Evolutionary conservation across 768 basidiomycete species (phyloP).

Genomic region (Mycena vulgaris): DNA sequence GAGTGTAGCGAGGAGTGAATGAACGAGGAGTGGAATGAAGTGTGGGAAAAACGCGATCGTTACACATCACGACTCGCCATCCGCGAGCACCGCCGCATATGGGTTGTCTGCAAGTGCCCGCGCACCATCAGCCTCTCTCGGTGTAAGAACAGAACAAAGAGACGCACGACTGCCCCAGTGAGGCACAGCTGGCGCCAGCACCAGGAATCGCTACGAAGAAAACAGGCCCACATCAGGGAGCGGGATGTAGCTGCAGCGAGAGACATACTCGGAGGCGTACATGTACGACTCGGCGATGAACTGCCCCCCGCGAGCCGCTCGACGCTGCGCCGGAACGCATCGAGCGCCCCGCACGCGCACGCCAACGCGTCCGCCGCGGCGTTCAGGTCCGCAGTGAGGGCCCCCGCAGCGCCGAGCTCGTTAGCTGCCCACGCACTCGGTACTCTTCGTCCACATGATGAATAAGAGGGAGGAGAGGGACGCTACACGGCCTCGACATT

Average conservation of each 20-base stretch:
- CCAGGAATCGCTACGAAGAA: too few relatives aligned
- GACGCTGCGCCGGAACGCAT: slow-evolving; percentile 32
- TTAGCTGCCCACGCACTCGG: slow-evolving; percentile 27
- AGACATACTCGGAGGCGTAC: too few relatives aligned
- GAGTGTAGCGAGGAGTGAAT: too few relatives aligned
- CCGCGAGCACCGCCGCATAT: not conserved
- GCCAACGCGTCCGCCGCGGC: slow-evolving; percentile 37
- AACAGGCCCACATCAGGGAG: too few relatives aligned
- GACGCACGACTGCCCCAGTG: not conserved
- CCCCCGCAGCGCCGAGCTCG: slow-evolving; percentile 14
- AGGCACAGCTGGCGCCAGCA: too few relatives aligned
- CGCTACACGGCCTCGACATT: slow-evolving; percentile 56
- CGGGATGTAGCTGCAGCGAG: too few relatives aligned
- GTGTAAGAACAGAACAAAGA: not conserved
- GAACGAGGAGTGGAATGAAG: too few relatives aligned
- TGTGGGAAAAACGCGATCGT: too few relatives aligned
- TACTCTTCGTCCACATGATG: not conserved
- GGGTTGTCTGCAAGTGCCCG: not conserved
- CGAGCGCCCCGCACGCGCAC: slow-evolving; percentile 34
- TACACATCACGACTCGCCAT: too few relatives aligned
- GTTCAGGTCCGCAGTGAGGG: slow-evolving; percentile 34
- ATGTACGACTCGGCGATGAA: not conserved
- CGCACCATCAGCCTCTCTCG: not conserved
- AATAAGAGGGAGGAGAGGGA: slow-evolving; percentile 30
- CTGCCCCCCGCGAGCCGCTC: slow-evolving; percentile 12